Base-by-base conservation (phyloP, 345 rosid genomes). In the Salix viminalis region DNA sequence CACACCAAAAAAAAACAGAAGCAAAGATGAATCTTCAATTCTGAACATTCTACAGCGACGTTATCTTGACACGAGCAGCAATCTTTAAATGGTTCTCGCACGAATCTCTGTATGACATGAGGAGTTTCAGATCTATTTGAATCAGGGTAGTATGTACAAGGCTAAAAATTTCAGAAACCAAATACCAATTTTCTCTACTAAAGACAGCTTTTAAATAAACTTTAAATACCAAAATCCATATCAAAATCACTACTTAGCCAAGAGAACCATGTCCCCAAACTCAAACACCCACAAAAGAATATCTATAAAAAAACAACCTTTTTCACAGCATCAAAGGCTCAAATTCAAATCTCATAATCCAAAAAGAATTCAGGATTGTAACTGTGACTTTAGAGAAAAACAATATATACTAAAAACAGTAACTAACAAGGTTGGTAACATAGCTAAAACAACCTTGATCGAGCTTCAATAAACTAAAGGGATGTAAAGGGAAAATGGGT, bases 1-100 rank as follows among this genome's bases (percentile, higher is more conserved):
- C 69, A 61, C 66, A 71, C 68, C 75, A 71, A 65, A 84, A 81
- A 69, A 77, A 77, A 76, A 68, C 76, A 80, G 79, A 78, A 69
- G 79, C 75, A 54, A 76, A 39, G 78, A 80, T 75, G 78, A 68
- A 71, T 77, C 81, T 77, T 80, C 71, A 73, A 74, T 73, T 80
- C 81, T 75, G 86, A 74, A 79, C 94, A 89, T 84, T 80, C 86
- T 85, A 84, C 79, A 79, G 76, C 52, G 70, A 75, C 48, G 52
- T 71, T 58, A 65, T 69, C 85, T 73, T 79, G 83, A 7, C 71
- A 42, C 64, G 36, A 78, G 71, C 76, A 79, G 75, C 76, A 82
- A 76, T 76, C 77, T 65, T 65, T 61, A 39, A 76, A 62, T 24
- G 39, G 79, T 83, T 77, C 75, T 75, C 54, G 87, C 87, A 86